Base-by-base conservation (phyloP, 768 basidiomycete species). In the Lentinula detonsa region DNA sequence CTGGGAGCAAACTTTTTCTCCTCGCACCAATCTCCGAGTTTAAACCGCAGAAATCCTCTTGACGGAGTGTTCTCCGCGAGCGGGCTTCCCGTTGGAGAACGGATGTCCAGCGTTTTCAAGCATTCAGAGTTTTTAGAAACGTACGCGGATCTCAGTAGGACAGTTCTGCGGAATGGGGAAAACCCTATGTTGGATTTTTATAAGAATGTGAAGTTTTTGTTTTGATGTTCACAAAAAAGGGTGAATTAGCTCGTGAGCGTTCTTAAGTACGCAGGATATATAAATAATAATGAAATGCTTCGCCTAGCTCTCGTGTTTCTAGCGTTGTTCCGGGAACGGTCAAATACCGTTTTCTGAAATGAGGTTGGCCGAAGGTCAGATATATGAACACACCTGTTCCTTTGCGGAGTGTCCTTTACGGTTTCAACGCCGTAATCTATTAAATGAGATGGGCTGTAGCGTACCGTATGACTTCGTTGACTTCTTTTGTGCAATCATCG, bases 191-290 rank as follows among this genome's bases (percentile, higher is more conserved):
- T 95, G 60, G 86, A 88, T 66, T 95, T 88, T 72, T 98, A 97
- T 72, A 84, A 89, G 73, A 97, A 97, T 75, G 95, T 95, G 63
- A 94, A 95, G 72, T 87, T 97, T 70, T 77, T 96, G 68, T 96
- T 96, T 66, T 96, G 68, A 74, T 13, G n/a, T 52, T 23, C 8
- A 10, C 21, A 11, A 31, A 21, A 52, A 34, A 16, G 33, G 13
- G 11, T 13, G 5, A 13, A 45, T n/a, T 34, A 33, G 39, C 16
- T 61, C 5, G 6, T 16, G 16, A 43, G 42, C 16, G 15, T n/a
- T 23, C 8, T 59, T 66, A 71, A 68, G 76, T 84, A 64, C 80
- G 79, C 64, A 90, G 63, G 64, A 85, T 81, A 69, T 48, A 48
- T 48, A 48, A 23, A 23, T 48, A 48, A 23, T 93, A 93, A 74